These are phyloP conservation scores for Rhynchosporium graminicola DNA, from an alignment of 2,329 filamentous ascomycete species.

Conservation along the genomic window DNA sequence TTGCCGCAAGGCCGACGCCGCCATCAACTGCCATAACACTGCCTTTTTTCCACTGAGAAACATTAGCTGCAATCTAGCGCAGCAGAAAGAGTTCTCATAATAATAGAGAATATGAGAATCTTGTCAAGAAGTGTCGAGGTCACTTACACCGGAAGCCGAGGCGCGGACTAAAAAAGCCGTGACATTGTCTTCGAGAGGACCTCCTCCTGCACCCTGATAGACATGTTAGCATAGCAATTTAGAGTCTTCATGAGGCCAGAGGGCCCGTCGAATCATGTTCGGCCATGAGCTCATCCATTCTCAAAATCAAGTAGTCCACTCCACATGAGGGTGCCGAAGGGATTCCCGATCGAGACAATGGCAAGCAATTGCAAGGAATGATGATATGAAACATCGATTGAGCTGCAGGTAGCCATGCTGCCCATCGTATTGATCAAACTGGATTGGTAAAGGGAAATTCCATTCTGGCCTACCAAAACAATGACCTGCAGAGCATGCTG, in stretches of 20 bases:
- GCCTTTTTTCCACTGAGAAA: constrained; percentile 67
- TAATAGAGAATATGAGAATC: not conserved
- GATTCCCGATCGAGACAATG: too few relatives aligned
- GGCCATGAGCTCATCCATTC: too few relatives aligned
- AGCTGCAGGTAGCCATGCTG: too few relatives aligned
- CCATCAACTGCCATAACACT: constrained; percentile 93
- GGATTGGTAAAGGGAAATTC: not conserved
- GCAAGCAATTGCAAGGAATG: too few relatives aligned
- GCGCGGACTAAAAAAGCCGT: constrained; percentile 90
- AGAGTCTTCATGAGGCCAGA: not conserved
- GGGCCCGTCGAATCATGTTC: too few relatives aligned
- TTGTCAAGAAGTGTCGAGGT: not conserved
- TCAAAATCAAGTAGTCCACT: too few relatives aligned
- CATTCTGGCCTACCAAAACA: constrained; percentile 61
- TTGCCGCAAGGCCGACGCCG: constrained; percentile 83
- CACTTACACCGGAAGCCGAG: constrained; percentile 56
- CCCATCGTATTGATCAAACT: not conserved
- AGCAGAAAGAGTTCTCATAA: not conserved
- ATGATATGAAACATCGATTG: too few relatives aligned
- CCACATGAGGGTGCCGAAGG: too few relatives aligned
- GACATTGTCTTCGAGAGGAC: constrained; percentile 85
- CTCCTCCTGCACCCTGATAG: constrained; percentile 79
- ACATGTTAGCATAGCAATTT: constrained; percentile 22
- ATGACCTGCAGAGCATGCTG: constrained; percentile 69
- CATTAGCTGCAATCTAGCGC: not conserved